Conservation (phyloP, 495 filamentous ascomycete species). For the Penicillium tannophilum region DNA sequence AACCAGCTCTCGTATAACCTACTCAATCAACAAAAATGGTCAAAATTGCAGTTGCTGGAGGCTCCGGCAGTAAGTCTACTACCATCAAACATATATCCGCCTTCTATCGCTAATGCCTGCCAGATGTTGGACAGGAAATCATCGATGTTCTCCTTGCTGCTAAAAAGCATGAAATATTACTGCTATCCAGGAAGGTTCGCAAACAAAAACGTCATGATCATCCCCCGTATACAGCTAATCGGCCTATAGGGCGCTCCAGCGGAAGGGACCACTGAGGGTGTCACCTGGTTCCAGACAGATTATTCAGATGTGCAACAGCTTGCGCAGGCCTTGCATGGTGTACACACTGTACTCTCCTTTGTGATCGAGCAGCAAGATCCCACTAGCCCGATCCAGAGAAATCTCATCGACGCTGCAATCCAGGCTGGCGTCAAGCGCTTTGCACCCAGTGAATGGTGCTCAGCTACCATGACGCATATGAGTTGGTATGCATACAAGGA, state of each 20-base stretch:
- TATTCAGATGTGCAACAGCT: slow-evolving; percentile 45
- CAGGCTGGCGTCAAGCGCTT: slow-evolving; percentile 64
- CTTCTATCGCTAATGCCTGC: slow-evolving; percentile 10
- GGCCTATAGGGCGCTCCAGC: slow-evolving; percentile 12
- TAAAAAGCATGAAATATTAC: slow-evolving; percentile 53
- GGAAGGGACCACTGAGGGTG: slow-evolving; percentile 12
- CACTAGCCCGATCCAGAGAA: slow-evolving; percentile 40
- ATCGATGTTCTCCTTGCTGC: slow-evolving; percentile 53
- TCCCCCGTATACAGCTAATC: neutral
- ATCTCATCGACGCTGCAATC: slow-evolving; percentile 62
- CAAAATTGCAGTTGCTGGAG: slow-evolving; percentile 57
- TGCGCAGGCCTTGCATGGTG: slow-evolving; percentile 41
- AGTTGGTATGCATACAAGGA: slow-evolving; percentile 55
- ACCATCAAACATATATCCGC: neutral
- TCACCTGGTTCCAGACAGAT: slow-evolving; percentile 44
- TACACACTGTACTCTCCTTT: slow-evolving; percentile 60
- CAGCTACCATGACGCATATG: slow-evolving; percentile 19
- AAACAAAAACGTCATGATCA: neutral
- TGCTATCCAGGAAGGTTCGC: slow-evolving; percentile 48
- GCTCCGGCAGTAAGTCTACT: slow-evolving; percentile 46
- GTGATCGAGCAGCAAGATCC: slow-evolving; percentile 36
- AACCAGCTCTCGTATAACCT: neutral
- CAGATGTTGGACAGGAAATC: slow-evolving; percentile 57
- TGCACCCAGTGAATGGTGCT: slow-evolving; percentile 38
- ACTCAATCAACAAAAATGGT: slow-evolving; percentile 43